phyloP scores from a whole-genome alignment of 306 rosid genomes.

The Corylus avellana region DNA sequence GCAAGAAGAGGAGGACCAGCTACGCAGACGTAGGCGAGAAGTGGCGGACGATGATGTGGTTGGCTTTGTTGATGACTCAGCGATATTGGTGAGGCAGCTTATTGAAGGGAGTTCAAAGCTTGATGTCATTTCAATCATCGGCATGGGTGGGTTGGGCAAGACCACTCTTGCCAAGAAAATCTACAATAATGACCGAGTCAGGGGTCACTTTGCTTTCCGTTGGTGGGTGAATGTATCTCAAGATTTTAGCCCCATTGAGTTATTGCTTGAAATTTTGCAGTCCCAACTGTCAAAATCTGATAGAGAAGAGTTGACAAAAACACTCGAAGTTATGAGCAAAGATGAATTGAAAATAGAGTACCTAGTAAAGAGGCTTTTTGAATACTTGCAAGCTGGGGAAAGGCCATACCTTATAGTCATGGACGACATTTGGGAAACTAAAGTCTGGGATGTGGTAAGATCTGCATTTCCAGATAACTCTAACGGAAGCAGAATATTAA shows the following conservation, averaged over 20 bases:
- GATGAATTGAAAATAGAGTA: no score
- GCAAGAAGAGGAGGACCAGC: neutral
- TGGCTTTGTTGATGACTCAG: neutral
- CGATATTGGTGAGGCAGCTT: neutral
- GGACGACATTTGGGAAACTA: slow-evolving; percentile 25
- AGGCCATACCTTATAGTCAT: slow-evolving; percentile 1
- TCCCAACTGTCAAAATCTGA: no score
- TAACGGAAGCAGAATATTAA: slow-evolving; percentile 24
- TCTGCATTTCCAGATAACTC: slow-evolving; percentile 15
- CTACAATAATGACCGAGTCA: neutral
- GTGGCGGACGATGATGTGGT: neutral
- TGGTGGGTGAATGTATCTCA: slow-evolving; percentile 22
- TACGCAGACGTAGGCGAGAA: no score
- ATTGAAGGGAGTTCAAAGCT: neutral
- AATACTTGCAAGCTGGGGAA: neutral
- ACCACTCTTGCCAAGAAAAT: neutral
- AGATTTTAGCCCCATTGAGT: neutral
- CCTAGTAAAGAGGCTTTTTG: neutral
- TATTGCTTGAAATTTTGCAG: neutral
- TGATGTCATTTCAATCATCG: neutral
- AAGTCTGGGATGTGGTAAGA: slow-evolving; percentile 8
- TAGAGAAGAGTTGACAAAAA: neutral
- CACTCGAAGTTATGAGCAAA: neutral
- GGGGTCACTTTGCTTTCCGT: neutral
- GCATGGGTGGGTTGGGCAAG: neutral